Evolutionary conservation across 2,329 filamentous ascomycete genomes (phyloP), one percentile per base, ranked within the genome.

Genomic region (Colletotrichum filicis): DNA sequence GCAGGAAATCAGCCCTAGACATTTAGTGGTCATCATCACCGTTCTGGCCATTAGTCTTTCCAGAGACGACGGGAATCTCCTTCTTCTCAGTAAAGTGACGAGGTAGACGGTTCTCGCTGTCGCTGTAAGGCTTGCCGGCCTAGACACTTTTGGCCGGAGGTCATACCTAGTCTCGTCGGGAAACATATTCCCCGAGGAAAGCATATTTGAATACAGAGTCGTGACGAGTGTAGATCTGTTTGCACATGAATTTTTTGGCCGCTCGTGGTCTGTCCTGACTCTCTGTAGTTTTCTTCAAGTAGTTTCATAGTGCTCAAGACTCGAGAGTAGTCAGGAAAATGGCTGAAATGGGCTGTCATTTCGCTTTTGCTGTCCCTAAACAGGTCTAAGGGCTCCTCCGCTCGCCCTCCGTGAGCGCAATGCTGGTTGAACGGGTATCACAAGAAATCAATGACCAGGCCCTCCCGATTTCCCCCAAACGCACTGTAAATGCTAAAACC

Each of bases 31-130:
- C 24, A 2, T 64, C 42, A 5, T 64, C 49, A 3, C 53, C 67
- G 19, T 22, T 53, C 24, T 70, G 55, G 9, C 55, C 70, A 22
- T 65, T 61, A 3, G 28, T n/a, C 37, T 73, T 56, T 2, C 26
- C 61, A 35, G 63, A 30, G n/a, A 59, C 46, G 6, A 74, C 37
- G 0, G 76, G 66, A 14, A 76, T 26, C 1, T 77, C 69, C 74
- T 77, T 77, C 68, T 74, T 77, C 76, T 83, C 73, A 0, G 84
- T 86, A 61, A 84, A 87, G 61, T 80, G 75, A 16, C 85, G 82
- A 12, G 91, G 90, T 78, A 95, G 81, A 37, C 86, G 88, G 73
- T 90, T 91, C 82, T 94, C 92, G 0, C 83, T 85, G 30, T 88
- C 83, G 24, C 78, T 73, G 78, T 93, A 93, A 1, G 89, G 87